These are phyloP conservation scores for Linnemannia schmuckeri DNA, from an alignment of 192 early-diverging fungal genomes.

Conservation along the genomic window DNA sequence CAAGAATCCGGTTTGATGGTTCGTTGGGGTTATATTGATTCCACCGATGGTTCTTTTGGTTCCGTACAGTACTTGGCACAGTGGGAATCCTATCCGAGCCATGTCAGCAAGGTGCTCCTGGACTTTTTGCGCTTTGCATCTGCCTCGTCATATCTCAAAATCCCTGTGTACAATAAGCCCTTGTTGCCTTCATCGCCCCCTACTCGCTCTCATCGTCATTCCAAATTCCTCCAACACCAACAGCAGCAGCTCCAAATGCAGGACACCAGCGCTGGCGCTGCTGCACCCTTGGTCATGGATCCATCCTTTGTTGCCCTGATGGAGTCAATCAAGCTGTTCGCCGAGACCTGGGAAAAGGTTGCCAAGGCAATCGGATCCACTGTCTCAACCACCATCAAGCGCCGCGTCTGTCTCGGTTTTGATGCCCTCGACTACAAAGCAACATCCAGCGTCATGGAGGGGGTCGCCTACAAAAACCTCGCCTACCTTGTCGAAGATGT, in stretches of 20 bases:
- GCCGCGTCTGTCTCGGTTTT: slow-evolving; percentile 29
- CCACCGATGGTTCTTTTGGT: slow-evolving; percentile 14
- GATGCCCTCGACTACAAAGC: slow-evolving; percentile 9
- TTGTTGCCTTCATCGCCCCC: background rate
- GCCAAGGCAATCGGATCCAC: slow-evolving; percentile 14
- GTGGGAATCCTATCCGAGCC: slow-evolving; percentile 16
- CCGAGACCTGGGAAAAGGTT: slow-evolving; percentile 17
- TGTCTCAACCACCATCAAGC: background rate
- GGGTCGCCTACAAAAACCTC: slow-evolving; percentile 10
- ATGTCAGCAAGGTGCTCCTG: slow-evolving; percentile 20
- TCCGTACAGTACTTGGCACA: slow-evolving; percentile 17
- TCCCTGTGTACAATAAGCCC: slow-evolving; percentile 8
- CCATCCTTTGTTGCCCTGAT: background rate
- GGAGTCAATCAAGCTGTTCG: slow-evolving; percentile 16
- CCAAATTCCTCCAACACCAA: background rate
- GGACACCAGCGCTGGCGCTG: background rate
- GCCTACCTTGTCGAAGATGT: slow-evolving; percentile 8
- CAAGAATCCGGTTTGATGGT: slow-evolving; percentile 5
- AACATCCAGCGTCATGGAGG: background rate
- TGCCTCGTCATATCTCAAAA: slow-evolving; percentile 19
- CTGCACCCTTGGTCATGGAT: background rate
- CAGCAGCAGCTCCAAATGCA: slow-evolving; percentile 1
- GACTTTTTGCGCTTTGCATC: slow-evolving; percentile 21
- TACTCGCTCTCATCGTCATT: slow-evolving; percentile 1
- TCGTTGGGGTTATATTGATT: slow-evolving; percentile 11